phyloP scores from a whole-genome alignment of 768 basidiomycete genomes.

The Agrocybe chaxingu region DNA sequence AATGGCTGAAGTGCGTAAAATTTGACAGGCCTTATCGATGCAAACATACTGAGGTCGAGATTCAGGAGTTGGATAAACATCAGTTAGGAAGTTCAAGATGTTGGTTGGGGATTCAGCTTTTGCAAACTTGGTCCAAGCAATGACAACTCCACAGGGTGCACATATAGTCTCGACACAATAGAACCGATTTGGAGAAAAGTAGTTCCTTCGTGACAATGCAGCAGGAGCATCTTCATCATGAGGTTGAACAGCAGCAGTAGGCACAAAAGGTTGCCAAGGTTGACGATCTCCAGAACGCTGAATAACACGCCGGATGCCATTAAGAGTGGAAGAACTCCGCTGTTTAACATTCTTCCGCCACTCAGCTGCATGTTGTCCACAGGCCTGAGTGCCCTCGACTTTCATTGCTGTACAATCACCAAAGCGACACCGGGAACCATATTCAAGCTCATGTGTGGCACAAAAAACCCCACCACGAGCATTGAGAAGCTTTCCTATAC shows the following conservation, averaged over 20 bases:
- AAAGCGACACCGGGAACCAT: slow-evolving; percentile 18
- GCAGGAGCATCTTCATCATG: slow-evolving; percentile 7
- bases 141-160: slow-evolving; percentile 8
- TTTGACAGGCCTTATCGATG: too few species aligned
- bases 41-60: too few species aligned
- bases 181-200: too few species aligned
- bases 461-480: slow-evolving; percentile 22
- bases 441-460: slow-evolving; percentile 13
- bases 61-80: too few species aligned
- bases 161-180: too few species aligned
- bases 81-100: too few species aligned
- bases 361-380: slow-evolving; percentile 16
- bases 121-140: slow-evolving; percentile 15
- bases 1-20: too few species aligned
- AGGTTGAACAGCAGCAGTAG: not conserved
- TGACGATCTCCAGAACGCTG: slow-evolving; percentile 12
- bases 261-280: slow-evolving; percentile 9
- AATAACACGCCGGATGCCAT: slow-evolving; percentile 14
- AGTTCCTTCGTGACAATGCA: not conserved
- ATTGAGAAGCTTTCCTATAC: slow-evolving; percentile 16
- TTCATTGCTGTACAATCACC: slow-evolving; percentile 12
- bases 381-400: slow-evolving; percentile 17
- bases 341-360: slow-evolving; percentile 15
- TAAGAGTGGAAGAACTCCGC: slow-evolving; percentile 6
- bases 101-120: too few species aligned